Evolutionary conservation across 768 basidiomycete species (phyloP).

Genomic region (Agaricus subrufescens): DNA sequence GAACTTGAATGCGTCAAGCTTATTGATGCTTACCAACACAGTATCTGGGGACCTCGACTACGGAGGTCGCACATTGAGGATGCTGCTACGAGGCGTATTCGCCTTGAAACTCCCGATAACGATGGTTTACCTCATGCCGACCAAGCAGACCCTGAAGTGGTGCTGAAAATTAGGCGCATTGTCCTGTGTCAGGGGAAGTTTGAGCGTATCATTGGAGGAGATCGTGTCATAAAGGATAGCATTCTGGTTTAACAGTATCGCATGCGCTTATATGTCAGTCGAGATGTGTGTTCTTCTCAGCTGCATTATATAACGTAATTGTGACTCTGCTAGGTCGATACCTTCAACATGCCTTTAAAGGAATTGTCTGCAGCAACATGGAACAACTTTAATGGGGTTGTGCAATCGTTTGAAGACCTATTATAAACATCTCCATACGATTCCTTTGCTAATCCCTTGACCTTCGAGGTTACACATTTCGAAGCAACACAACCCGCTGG

Average conservation of each 20-base stretch:
- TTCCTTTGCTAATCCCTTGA: too few species aligned
- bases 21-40: conserved; percentile 50
- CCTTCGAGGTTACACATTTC: too few species aligned
- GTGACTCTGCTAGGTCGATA: too few species aligned
- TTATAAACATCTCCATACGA: too few species aligned
- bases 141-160: conserved; percentile 8
- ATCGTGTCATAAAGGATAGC: conserved; percentile 28
- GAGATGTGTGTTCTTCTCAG: too few species aligned
- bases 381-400: too few species aligned
- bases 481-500: too few species aligned
- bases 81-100: conserved; percentile 19
- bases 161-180: conserved; percentile 31
- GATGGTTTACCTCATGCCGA: not conserved
- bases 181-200: conserved; percentile 47
- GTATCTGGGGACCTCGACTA: conserved; percentile 56
- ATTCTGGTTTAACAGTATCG: conserved; percentile 13
- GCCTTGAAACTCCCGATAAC: not conserved
- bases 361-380: too few species aligned
- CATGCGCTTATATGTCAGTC: not conserved
- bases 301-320: too few species aligned
- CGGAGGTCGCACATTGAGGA: conserved; percentile 44
- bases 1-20: conserved; percentile 32
- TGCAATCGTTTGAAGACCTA: too few species aligned
- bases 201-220: conserved; percentile 50
- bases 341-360: too few species aligned